Conservation (phyloP, 1,284 basidiomycete species). For the Irpex sp. region DNA sequence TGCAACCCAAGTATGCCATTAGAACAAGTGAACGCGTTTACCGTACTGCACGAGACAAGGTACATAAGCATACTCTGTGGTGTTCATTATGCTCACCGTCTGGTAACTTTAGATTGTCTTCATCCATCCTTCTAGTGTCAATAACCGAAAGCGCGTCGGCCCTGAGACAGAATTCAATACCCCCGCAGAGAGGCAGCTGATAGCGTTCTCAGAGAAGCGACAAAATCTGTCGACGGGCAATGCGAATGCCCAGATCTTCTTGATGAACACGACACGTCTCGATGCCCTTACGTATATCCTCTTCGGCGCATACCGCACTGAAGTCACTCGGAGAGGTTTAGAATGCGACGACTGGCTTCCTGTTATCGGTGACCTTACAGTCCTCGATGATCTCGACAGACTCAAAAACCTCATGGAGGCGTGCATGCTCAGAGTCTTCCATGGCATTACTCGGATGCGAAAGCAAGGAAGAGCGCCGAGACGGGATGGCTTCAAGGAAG, state of each 20-base stretch:
- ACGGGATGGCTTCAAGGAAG: conserved; percentile 50
- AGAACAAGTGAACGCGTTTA: conserved; percentile 71
- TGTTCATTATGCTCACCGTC: neutral
- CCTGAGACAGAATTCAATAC: conserved; percentile 36
- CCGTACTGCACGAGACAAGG: conserved; percentile 86
- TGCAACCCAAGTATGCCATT: conserved; percentile 93
- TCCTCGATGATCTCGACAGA: conserved; percentile 82
- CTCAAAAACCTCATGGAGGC: conserved; percentile 81
- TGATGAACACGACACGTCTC: conserved; percentile 82
- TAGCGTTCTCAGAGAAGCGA: conserved; percentile 85
- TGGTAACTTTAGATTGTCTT: conserved; percentile 48
- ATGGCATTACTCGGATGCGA: conserved; percentile 66
- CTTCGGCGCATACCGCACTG: conserved; percentile 84
- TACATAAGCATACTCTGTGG: conserved; percentile 31
- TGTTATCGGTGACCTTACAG: conserved; percentile 73
- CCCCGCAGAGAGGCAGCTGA: conserved; percentile 72
- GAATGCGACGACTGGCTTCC: conserved; percentile 93
- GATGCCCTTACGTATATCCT: conserved; percentile 92
- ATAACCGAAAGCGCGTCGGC: conserved; percentile 63
- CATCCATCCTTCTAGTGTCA: conserved; percentile 88
- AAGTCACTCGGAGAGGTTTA: conserved; percentile 65
- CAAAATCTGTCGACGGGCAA: conserved; percentile 62
- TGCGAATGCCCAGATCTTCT: conserved; percentile 57
- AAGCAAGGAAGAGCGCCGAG: conserved; percentile 27
- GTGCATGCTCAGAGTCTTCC: conserved; percentile 89